Conservation (phyloP, 2,329 filamentous ascomycete species). For the Scopulariopsis brevicaulis region DNA sequence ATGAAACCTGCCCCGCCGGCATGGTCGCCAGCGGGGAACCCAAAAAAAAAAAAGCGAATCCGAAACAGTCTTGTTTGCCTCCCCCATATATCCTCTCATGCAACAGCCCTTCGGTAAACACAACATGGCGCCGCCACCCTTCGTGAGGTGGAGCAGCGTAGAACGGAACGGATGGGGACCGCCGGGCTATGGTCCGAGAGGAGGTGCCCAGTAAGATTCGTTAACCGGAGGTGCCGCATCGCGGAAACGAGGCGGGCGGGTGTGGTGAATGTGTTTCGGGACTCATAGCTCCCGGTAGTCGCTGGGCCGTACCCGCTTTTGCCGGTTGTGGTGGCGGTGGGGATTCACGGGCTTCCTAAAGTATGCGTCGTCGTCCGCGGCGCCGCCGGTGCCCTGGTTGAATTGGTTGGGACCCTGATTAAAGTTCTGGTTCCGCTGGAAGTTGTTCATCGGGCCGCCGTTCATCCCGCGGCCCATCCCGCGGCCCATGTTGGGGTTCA, state of each 20-base stretch:
- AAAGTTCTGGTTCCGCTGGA: constrained; percentile 7
- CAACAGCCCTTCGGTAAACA: background rate
- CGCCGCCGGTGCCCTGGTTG: constrained; percentile 7
- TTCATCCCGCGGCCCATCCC: constrained; percentile 20
- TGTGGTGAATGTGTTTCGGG: background rate
- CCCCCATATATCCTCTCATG: background rate
- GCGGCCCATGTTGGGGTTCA: constrained; percentile 15
- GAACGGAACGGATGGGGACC: background rate
- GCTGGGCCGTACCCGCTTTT: constrained; percentile 69
- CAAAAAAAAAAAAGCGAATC: background rate
- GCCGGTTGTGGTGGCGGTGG: constrained; percentile 74
- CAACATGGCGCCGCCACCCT: background rate
- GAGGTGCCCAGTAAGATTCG: too few species aligned
- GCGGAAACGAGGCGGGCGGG: background rate
- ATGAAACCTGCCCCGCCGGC: background rate
- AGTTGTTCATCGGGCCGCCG: constrained; percentile 12
- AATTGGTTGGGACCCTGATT: constrained; percentile 13
- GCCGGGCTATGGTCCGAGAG: background rate
- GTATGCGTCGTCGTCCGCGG: constrained; percentile 63
- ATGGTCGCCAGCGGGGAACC: background rate
- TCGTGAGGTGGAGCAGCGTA: background rate
- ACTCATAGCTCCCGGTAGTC: constrained; percentile 75
- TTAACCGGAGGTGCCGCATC: background rate
- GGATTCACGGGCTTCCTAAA: constrained; percentile 94
- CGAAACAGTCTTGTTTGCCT: background rate